Base-by-base conservation (phyloP, 306 rosid species). In the Hippophae tibetana region DNA sequence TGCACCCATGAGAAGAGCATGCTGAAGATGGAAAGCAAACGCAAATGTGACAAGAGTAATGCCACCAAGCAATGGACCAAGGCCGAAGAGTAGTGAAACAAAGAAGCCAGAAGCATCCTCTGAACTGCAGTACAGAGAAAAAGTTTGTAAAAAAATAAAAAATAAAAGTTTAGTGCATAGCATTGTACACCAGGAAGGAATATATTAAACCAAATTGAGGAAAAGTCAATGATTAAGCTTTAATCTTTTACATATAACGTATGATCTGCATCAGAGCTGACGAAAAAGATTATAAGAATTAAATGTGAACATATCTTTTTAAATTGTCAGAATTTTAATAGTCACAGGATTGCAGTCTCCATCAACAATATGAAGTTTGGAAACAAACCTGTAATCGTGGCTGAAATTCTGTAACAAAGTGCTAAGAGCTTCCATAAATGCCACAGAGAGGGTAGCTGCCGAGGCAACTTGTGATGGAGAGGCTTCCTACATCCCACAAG, bases 101-200 rank as follows among this genome's bases (percentile, higher is more conserved):
- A 93, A 88, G 83, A 93, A 88, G 76, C 99, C 95, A 47, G 99
- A 93, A 14, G 95, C 97, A 74, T 88, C 99, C 70, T 88, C 99
- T 26, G 95, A 69, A 81, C 99, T 92, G 92, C 66, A 74, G 66
- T 14, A 58, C 60, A 57, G 56, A 70, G 61, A 74, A 70, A 43
- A 47, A 66, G 41, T 54, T 60, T 23, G 70, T 64, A 46, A 55
- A 42, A 8, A 12, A 40, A 13, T 10, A 9, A 14, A 59, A 9
- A 14, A 23, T 23, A 58, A 61, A 7, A 8, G 23, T 13, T 10
- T 13, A 46, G 50, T 5, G 38, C 5, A 31, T 2, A 31, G 38
- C 38, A 31, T 31, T 31, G 5, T 2, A 31, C 38, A 2, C 38
- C 38, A 31, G 3, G 38, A 31, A 31, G 3, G 38, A 4, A 31